These are phyloP conservation scores for Gracilaria caudata DNA, from an alignment of 23 red algal species.

Conservation along the genomic window DNA sequence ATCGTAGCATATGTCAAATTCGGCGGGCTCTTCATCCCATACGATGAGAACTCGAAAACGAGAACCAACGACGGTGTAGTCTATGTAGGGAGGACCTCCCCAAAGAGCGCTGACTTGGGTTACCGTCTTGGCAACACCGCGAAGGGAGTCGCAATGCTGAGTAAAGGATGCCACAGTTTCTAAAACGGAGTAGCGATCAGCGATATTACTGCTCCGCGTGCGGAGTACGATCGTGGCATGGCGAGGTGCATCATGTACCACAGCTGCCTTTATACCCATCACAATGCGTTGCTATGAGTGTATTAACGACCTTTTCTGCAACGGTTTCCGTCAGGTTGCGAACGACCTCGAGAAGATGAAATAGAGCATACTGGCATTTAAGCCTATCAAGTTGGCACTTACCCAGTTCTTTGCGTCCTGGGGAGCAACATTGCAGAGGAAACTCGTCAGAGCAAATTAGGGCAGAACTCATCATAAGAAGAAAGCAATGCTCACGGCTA, in stretches of 20 bases:
- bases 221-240: slow-evolving; percentile 63
- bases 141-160: slow-evolving; percentile 57
- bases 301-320: background rate
- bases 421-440: too few relatives aligned
- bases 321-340: background rate
- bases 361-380: background rate
- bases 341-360: background rate
- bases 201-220: slow-evolving; percentile 10
- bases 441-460: too few relatives aligned
- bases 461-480: too few relatives aligned
- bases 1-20: slow-evolving; percentile 50
- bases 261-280: slow-evolving; percentile 64
- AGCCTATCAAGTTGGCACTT: background rate
- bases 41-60: slow-evolving; percentile 65
- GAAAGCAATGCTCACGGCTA: too few relatives aligned
- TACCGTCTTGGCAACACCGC: slow-evolving; percentile 51
- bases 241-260: slow-evolving; percentile 58
- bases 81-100: slow-evolving; percentile 65
- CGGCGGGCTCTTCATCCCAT: slow-evolving; percentile 34
- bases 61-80: slow-evolving; percentile 43
- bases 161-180: slow-evolving; percentile 61
- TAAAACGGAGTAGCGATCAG: slow-evolving; percentile 29
- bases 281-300: background rate
- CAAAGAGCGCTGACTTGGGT: slow-evolving; percentile 58
- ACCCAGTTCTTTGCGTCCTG: too few relatives aligned